Evolutionary conservation across 2,329 filamentous ascomycete species (phyloP), one percentile per base, ranked within the genome.

Genomic region (Myriosclerotinia duriaeana): DNA sequence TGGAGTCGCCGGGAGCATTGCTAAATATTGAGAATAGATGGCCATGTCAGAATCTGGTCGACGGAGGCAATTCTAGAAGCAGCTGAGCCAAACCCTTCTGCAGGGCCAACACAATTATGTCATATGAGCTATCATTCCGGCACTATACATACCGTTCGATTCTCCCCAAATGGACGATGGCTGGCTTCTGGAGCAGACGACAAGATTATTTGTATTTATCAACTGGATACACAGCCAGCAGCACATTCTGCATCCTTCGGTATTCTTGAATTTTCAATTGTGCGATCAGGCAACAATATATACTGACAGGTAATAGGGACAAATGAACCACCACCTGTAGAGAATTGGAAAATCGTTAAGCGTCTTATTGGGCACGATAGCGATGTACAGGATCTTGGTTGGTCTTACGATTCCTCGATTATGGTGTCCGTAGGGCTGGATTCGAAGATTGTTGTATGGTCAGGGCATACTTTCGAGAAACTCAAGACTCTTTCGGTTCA

Each of bases 51-150:
- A 71, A 91, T 99, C 74, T 99, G 95, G 95, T 97, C 94, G 30
- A 97, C 92, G 67, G 94, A 98, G 73, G 90, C 95, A 66, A 92
- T 99, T 76, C 89, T 92, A 77, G 91, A 92, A 73, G 89, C 92
- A 69, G 84, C 87, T 70, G 87, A 94, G 71, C 81, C 87, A 44
- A 83, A 84, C 68, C 93, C 89, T 79, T 84, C 83, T 65, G 34
- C 65, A 50, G 90, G 87, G 75, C 94, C 96, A 58, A 93, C 91
- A 75, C 96, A 99, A 83, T 87, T 99, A 74, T 96, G 94, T 73
- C 94, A 96, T 75, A 95, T 99, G 87, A 98, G 93, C 85, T 93
- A 98, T 77, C 95, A 99, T 78, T 93, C 96, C 4, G 95, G 94
- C 72, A 98, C 94, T 22, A 97, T 98, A 70, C 94, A 97, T 79